These are phyloP conservation scores for Entomortierella chlamydospora DNA, from an alignment of 192 early-diverging fungal genomes.

Conservation along the genomic window DNA sequence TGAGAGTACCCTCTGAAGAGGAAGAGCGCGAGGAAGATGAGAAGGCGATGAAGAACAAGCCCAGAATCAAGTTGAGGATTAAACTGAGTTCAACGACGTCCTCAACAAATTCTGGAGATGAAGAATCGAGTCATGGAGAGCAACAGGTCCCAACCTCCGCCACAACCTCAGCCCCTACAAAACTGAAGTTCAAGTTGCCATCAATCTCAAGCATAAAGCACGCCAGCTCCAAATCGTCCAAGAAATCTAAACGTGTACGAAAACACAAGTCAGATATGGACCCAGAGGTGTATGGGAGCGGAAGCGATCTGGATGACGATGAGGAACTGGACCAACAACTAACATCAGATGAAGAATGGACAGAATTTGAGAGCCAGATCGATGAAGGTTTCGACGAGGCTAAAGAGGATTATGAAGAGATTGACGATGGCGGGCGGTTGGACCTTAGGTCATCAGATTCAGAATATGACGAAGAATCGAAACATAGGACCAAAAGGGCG, in stretches of 20 bases:
- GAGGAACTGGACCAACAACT: not conserved
- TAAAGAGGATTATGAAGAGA: slow-evolving; percentile 17
- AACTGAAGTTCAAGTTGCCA: slow-evolving; percentile 33
- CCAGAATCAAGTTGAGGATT: slow-evolving; percentile 34
- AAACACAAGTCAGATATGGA: not conserved
- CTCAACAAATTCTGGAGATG: slow-evolving; percentile 20
- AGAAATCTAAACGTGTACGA: slow-evolving; percentile 1
- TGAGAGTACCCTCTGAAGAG: slow-evolving; percentile 5
- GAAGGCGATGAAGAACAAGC: slow-evolving; percentile 15
- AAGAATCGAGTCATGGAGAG: slow-evolving; percentile 13
- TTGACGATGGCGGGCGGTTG: slow-evolving; percentile 24
- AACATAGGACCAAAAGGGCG: not conserved
- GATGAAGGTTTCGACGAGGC: slow-evolving; percentile 31
- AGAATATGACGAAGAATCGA: slow-evolving; percentile 27
- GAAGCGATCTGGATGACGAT: slow-evolving; percentile 11
- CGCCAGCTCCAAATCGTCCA: not conserved
- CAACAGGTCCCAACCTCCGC: slow-evolving; percentile 28
- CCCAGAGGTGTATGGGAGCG: not conserved
- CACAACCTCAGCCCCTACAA: slow-evolving; percentile 8
- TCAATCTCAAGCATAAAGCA: not conserved
- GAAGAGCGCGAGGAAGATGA: slow-evolving; percentile 6
- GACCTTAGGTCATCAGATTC: slow-evolving; percentile 40
- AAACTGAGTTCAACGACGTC: slow-evolving; percentile 32
- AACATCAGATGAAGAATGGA: slow-evolving; percentile 37
- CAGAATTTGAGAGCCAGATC: slow-evolving; percentile 20